These are phyloP conservation scores for Lepidium africanum DNA, from an alignment of 345 rosid genomes.

Conservation along the genomic window DNA sequence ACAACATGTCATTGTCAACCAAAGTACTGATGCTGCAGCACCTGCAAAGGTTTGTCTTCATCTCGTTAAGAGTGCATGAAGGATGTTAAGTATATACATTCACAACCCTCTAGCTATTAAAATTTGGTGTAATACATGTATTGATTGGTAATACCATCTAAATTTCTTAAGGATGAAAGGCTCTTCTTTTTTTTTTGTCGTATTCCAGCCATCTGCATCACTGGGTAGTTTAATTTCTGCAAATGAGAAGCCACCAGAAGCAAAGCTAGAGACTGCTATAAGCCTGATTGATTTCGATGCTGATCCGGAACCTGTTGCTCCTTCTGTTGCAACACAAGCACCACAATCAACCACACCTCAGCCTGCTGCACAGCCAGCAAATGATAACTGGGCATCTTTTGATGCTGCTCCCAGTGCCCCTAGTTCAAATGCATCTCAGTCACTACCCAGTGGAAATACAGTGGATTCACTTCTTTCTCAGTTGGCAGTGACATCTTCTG, in stretches of 20 bases:
- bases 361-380: conserved; percentile 25
- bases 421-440: conserved; percentile 38
- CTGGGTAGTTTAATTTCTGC: conserved; percentile 59
- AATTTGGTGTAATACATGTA: not conserved
- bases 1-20: conserved; percentile 30
- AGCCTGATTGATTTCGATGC: conserved; percentile 96
- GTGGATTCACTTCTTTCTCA: conserved; percentile 79
- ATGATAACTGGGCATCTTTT: conserved; percentile 37
- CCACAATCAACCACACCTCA: conserved; percentile 36
- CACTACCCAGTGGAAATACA: conserved; percentile 45
- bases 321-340: conserved; percentile 34
- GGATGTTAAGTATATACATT: not conserved
- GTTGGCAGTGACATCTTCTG: conserved; percentile 48
- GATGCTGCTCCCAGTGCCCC: conserved; percentile 11
- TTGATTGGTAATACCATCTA: not conserved
- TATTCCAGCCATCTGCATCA: conserved; percentile 61
- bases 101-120: not conserved
- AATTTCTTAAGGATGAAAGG: not conserved
- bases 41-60: conserved; percentile 52
- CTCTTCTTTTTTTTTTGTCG: conserved; percentile 4
- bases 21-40: conserved; percentile 37
- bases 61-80: not conserved
- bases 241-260: conserved; percentile 58
- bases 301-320: conserved; percentile 56
- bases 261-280: conserved; percentile 44